A percentile compares a stretch with the other conserved stretches of the same genome.
Conservation (phyloP, 2,329 filamentous ascomycete genomes). For the Phyllosticta paracitricarpa region DNA sequence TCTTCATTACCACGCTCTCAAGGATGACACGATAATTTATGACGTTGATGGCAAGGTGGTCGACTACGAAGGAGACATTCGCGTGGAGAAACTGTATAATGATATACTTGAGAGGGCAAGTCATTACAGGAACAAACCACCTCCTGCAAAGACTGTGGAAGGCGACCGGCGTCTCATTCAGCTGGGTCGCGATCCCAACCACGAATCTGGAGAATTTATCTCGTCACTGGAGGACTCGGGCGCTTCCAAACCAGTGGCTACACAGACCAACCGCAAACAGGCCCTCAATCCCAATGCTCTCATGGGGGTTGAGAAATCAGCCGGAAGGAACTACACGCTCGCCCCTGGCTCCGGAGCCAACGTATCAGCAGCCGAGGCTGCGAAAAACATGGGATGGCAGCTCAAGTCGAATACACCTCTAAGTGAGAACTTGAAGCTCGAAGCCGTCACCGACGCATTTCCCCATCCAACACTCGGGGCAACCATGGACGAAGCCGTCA, state of each 20-base stretch:
- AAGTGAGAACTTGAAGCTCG: conserved; percentile 62
- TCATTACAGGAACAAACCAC: conserved; percentile 73
- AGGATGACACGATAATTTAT: conserved; percentile 76
- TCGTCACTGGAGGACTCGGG: conserved; percentile 61
- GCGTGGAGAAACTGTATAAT: conserved; percentile 88
- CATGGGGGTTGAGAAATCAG: conserved; percentile 48
- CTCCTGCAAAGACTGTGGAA: conserved; percentile 60
- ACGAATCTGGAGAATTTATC: conserved; percentile 53
- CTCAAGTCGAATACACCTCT: conserved; percentile 52
- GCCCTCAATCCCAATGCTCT: conserved; percentile 28
- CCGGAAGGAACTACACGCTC: conserved; percentile 58
- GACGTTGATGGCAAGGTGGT: conserved; percentile 72
- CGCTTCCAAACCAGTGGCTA: conserved; percentile 35
- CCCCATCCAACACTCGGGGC: conserved; percentile 68
- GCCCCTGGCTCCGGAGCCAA: conserved; percentile 60
- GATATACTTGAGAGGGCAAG: conserved; percentile 88
- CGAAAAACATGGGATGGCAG: conserved; percentile 72
- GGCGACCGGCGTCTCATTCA: conserved; percentile 77
- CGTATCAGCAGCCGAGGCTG: conserved; percentile 65
- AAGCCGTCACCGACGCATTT: conserved; percentile 50
- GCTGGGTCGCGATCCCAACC: conserved; percentile 63
- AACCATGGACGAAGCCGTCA: conserved; percentile 86
- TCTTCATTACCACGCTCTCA: conserved; percentile 73
- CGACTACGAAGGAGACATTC: conserved; percentile 59
- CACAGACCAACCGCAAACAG: conserved; percentile 29